Conservation (phyloP, 1,284 basidiomycete species). For the Cutaneotrichosporon mucoides region DNA sequence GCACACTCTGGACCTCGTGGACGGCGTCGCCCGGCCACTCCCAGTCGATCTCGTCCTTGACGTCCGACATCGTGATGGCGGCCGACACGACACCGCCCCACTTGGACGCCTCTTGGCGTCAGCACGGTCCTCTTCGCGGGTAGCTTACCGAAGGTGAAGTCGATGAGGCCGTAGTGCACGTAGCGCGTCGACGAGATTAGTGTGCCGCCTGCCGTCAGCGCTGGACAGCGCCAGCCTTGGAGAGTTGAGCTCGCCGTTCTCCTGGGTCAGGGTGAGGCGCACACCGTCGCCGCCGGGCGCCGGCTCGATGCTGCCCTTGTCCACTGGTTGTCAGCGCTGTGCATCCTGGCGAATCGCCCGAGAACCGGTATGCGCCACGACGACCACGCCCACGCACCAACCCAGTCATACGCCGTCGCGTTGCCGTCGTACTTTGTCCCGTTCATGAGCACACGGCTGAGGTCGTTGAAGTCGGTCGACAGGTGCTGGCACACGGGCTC, state of each 20-base stretch:
- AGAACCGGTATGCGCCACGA: too few species aligned
- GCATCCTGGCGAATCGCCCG: too few species aligned
- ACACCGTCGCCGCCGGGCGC: constrained; percentile 55
- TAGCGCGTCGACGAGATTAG: constrained; percentile 73
- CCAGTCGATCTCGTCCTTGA: constrained; percentile 81
- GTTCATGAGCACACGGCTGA: constrained; percentile 59
- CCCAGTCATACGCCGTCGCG: constrained; percentile 25
- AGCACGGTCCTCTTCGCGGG: not conserved
- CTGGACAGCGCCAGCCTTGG: too few species aligned
- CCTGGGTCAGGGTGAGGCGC: constrained; percentile 58
- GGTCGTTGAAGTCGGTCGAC: constrained; percentile 64
- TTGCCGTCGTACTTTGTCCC: constrained; percentile 54
- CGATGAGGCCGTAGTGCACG: constrained; percentile 72
- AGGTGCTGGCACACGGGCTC: constrained; percentile 64
- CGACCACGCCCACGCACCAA: constrained; percentile 23
- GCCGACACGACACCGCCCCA: constrained; percentile 75
- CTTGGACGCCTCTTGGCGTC: constrained; percentile 38
- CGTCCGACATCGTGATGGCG: constrained; percentile 77
- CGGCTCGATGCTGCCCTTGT: constrained; percentile 63
- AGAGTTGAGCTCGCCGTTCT: constrained; percentile 11
- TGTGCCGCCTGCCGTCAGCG: constrained; percentile 55
- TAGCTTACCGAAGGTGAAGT: constrained; percentile 56
- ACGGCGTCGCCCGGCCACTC: constrained; percentile 56
- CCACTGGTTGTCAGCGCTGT: constrained; percentile 52
- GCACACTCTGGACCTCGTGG: constrained; percentile 59